A percentile compares a stretch with the other conserved stretches of the same genome.
Conservation (phyloP, 331 rosid species). For the Spiraea crenata region DNA sequence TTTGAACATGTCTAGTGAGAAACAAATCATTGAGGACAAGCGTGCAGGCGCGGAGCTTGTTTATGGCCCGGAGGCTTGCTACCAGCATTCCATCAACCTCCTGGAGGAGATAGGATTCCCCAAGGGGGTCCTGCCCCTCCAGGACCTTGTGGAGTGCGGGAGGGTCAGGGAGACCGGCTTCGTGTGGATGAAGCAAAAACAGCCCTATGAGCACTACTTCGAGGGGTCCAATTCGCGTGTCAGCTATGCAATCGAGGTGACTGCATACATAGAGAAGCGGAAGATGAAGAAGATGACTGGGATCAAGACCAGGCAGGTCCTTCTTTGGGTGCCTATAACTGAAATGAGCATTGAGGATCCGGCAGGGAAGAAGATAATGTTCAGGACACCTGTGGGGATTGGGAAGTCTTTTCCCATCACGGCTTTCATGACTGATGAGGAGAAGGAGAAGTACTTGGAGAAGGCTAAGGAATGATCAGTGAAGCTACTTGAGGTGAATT, state of each 20-base stretch:
- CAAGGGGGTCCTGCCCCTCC: slow-evolving; percentile 68
- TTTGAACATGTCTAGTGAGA: slow-evolving; percentile 3
- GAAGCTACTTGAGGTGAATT: not conserved
- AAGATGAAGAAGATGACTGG: slow-evolving; percentile 87
- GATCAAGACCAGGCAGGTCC: slow-evolving; percentile 67
- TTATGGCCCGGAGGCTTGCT: slow-evolving; percentile 59
- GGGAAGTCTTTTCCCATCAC: slow-evolving; percentile 63
- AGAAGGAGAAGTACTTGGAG: slow-evolving; percentile 44
- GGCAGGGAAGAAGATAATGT: slow-evolving; percentile 38
- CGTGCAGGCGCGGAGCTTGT: slow-evolving; percentile 68
- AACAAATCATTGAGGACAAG: slow-evolving; percentile 21
- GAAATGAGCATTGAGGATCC: slow-evolving; percentile 73
- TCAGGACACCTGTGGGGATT: slow-evolving; percentile 73
- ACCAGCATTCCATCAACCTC: slow-evolving; percentile 49
- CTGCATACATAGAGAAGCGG: slow-evolving; percentile 64
- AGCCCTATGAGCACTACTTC: slow-evolving; percentile 69
- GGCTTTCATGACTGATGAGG: slow-evolving; percentile 64
- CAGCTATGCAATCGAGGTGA: slow-evolving; percentile 63
- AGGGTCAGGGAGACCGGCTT: slow-evolving; percentile 70
- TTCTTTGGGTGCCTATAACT: slow-evolving; percentile 68
- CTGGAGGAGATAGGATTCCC: slow-evolving; percentile 74
- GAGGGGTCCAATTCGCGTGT: slow-evolving; percentile 44
- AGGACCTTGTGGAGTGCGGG: slow-evolving; percentile 77
- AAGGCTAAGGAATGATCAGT: slow-evolving; percentile 8
- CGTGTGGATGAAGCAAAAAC: slow-evolving; percentile 80